A percentile compares a stretch with the other conserved stretches of the same genome.
phyloP scores from a whole-genome alignment of 805 yeast genomes.

The Vanderwaltozyma tropicalis region DNA sequence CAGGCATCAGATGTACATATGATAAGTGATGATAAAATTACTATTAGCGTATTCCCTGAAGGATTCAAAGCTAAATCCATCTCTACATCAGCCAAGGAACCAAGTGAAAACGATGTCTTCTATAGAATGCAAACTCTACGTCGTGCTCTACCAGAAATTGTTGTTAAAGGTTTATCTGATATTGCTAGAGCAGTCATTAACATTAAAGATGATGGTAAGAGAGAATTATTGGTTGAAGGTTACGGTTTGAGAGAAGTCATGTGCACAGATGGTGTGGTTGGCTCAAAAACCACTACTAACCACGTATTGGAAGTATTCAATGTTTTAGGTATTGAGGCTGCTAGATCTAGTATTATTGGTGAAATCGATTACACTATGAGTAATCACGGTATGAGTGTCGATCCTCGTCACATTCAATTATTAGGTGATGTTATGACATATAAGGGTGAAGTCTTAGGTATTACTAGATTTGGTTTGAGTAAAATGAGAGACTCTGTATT shows the following conservation, averaged over 20 bases:
- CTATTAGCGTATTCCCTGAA: slow-evolving; percentile 46
- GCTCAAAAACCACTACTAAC: slow-evolving; percentile 77
- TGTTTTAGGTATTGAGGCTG: slow-evolving; percentile 96
- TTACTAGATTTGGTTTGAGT: slow-evolving; percentile 93
- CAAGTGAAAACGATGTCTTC: slow-evolving; percentile 46
- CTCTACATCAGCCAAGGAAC: slow-evolving; percentile 33
- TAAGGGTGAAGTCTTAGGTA: slow-evolving; percentile 96
- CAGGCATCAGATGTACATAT: slow-evolving; percentile 59
- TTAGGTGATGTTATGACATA: slow-evolving; percentile 98
- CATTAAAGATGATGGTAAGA: slow-evolving; percentile 73
- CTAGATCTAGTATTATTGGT: slow-evolving; percentile 80
- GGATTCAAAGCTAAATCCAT: slow-evolving; percentile 33
- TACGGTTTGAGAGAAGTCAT: slow-evolving; percentile 92
- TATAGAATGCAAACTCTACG: slow-evolving; percentile 84
- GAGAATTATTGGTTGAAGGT: slow-evolving; percentile 93
- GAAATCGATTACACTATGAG: slow-evolving; percentile 98
- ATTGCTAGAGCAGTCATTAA: slow-evolving; percentile 95
- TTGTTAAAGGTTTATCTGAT: slow-evolving; percentile 86
- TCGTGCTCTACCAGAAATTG: slow-evolving; percentile 75
- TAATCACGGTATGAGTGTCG: slow-evolving; percentile 99
- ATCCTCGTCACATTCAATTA: slow-evolving; percentile 96
- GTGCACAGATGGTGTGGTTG: slow-evolving; percentile 95
- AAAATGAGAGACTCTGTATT: slow-evolving; percentile 97
- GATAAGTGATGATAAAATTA: slow-evolving; percentile 53
- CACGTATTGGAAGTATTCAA: slow-evolving; percentile 83